Evolutionary conservation across 164 flowering plant genomes (phyloP), one percentile per base, ranked within the genome.

Genomic region (Sextonia rubra): DNA sequence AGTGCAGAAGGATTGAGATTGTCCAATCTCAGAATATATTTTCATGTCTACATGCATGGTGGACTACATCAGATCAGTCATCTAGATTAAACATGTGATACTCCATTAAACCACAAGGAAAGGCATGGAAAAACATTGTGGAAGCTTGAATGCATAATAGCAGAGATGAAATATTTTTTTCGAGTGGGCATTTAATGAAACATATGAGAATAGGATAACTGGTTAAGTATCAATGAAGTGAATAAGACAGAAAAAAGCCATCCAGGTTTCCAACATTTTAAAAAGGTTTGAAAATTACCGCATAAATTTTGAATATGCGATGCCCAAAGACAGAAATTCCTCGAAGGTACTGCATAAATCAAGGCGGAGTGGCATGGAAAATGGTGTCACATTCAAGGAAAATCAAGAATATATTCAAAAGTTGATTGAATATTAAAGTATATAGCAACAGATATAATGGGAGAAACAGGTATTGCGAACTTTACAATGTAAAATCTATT

Each of bases 271-370:
- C 60, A 49, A 66, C n/a, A 61, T 77, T 44, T 14, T 18, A 70
- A 48, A 66, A 47, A 67, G 58, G 69, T 62, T 20, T 60, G 63
- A 56, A 65, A 72, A 83, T 25, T 89, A 94, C 98, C 80, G 98
- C 97, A 82, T 91, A 92, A 52, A 94, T 90, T 48, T 84, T 85
- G 77, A 92, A 94, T 62, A 92, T 69, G 12, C 83, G 82, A 79
- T 86, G 85, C 48, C 97, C 95, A 82, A 78, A 86, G 58, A 92
- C 68, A 56, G 94, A 90, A 76, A 94, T 69, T 76, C 97, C 91
- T 76, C 94, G 86, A 66, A 94, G 92, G 77, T 94, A 92, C 97
- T 94, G 82, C 74, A 76, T 4, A 14, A 64, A 71, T 17, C 68
- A 74, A 69, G n/a, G 69, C 2, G 18, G 22, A 60, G 65, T 69